Percentiles rank a stretch among this genome's conserved stretches.
These are phyloP conservation scores for Fusarium papillatum DNA, from an alignment of 2,329 filamentous ascomycete genomes.

Conservation along the genomic window DNA sequence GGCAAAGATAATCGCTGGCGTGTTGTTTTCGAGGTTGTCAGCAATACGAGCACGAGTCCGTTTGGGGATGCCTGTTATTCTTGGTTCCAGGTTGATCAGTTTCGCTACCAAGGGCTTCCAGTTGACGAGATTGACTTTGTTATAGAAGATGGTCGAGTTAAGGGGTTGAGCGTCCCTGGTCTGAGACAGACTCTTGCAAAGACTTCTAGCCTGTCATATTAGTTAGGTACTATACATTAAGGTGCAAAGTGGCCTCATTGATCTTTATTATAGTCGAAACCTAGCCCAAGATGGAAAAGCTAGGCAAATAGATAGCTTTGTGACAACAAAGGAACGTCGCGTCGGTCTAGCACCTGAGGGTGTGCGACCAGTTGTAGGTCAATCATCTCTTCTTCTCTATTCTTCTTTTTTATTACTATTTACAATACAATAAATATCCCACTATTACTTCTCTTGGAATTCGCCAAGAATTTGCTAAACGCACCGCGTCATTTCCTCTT, in stretches of 20 bases:
- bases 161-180: background rate
- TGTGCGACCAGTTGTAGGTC: background rate
- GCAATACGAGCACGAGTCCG: background rate
- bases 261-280: background rate
- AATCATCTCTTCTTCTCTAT: background rate
- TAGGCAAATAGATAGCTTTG: background rate
- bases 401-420: background rate
- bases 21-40: background rate
- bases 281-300: background rate
- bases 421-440: background rate
- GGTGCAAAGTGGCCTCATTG: too few relatives aligned
- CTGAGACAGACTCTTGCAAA: background rate
- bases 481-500: constrained; percentile 4
- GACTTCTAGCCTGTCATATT: background rate
- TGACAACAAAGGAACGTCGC: background rate
- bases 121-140: background rate
- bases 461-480: background rate
- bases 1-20: background rate
- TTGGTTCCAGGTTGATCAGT: background rate
- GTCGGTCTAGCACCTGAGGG: background rate
- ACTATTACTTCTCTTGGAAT: background rate
- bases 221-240: background rate
- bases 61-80: background rate
- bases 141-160: background rate
- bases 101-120: background rate